phyloP scores from a whole-genome alignment of 495 filamentous ascomycete genomes.

The Neurospora sp. region DNA sequence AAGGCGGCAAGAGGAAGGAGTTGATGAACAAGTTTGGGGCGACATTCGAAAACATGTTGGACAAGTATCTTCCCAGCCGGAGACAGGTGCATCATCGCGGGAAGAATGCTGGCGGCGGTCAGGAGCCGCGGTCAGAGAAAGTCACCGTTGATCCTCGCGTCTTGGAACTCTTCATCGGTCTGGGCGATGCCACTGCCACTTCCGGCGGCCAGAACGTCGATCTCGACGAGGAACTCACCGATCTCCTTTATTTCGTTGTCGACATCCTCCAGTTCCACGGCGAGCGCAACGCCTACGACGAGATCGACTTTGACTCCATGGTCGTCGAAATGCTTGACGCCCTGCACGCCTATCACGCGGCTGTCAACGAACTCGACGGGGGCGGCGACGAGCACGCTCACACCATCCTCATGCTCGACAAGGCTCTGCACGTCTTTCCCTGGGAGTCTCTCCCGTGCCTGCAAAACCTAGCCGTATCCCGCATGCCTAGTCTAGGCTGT shows the following conservation, averaged over 20 bases:
- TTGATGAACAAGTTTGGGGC: slow-evolving; percentile 63
- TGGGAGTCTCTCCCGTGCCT: slow-evolving; percentile 94
- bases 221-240: slow-evolving; percentile 74
- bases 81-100: slow-evolving; percentile 38
- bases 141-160: slow-evolving; percentile 66
- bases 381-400: slow-evolving; percentile 43
- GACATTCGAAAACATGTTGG: slow-evolving; percentile 70
- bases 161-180: slow-evolving; percentile 76
- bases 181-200: slow-evolving; percentile 59
- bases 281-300: slow-evolving; percentile 93
- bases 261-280: slow-evolving; percentile 96
- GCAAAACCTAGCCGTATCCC: slow-evolving; percentile 64
- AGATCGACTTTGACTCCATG: slow-evolving; percentile 91
- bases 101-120: slow-evolving; percentile 24
- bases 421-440: slow-evolving; percentile 77
- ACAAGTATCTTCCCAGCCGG: slow-evolving; percentile 85
- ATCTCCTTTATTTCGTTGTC: slow-evolving; percentile 90
- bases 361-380: slow-evolving; percentile 30
- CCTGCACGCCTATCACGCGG: slow-evolving; percentile 61
- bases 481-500: slow-evolving; percentile 73
- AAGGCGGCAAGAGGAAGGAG: slow-evolving; percentile 37
- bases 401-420: slow-evolving; percentile 89
- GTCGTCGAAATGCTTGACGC: slow-evolving; percentile 75
- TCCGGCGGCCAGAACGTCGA: slow-evolving; percentile 42
- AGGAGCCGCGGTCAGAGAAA: slow-evolving; percentile 12